Percentiles rank a stretch among this genome's conserved stretches.
phyloP scores from a whole-genome alignment of 148 eudicot genomes.

The Rhododendron ovatum region DNA sequence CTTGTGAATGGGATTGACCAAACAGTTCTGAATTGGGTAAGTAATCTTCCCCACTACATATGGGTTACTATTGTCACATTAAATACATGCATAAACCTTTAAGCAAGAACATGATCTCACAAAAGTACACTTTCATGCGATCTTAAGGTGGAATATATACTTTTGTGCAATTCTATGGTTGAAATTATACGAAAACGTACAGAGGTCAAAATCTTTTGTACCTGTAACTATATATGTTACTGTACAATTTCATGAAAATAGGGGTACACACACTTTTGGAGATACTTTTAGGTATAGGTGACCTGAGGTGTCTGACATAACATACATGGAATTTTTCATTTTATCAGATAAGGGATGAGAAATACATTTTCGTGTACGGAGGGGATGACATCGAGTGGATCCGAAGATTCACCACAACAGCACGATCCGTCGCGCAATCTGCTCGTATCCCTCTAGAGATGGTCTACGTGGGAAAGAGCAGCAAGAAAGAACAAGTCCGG shows the following conservation, averaged over 20 bases:
- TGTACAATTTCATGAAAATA: too few species aligned
- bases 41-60: background rate
- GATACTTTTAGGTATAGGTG: too few species aligned
- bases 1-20: conserved; percentile 50
- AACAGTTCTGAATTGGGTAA: conserved; percentile 47
- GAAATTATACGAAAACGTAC: too few species aligned
- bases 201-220: background rate
- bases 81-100: too few species aligned
- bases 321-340: background rate
- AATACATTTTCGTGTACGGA: conserved; percentile 47
- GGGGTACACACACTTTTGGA: too few species aligned
- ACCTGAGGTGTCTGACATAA: background rate
- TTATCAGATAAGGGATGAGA: conserved; percentile 36
- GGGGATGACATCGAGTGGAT: conserved; percentile 38
- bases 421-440: conserved; percentile 19
- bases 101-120: too few species aligned
- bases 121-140: background rate
- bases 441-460: conserved; percentile 32
- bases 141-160: background rate
- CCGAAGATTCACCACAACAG: conserved; percentile 13
- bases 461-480: conserved; percentile 45
- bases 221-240: too few species aligned
- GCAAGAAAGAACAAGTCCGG: conserved; percentile 17
- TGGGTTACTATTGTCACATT: background rate
- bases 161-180: background rate